Evolutionary conservation across 2,329 filamentous ascomycete species (phyloP), one percentile per base, ranked within the genome.

Genomic region (Helicocarpus griseus): DNA sequence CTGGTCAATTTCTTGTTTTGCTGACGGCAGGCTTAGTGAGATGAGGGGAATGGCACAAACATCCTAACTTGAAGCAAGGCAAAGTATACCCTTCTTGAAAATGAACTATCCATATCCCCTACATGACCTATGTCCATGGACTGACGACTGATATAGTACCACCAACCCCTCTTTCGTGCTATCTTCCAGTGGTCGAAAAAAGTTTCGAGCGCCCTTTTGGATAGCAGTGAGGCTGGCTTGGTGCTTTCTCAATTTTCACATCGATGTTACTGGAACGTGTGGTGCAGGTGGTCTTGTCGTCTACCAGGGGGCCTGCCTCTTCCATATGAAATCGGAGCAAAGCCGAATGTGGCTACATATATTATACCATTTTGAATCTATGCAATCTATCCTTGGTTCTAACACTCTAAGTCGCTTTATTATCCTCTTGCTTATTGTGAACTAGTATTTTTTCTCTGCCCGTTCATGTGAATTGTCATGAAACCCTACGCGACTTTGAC

Each of bases 311-410:
- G 13, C 21, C 40, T n/a, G 2, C n/a, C 13, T 7, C 22, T 28
- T 21, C 41, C 41, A 31, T 45, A 21, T 45, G 31, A 19, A 45
- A n/a, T 24, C 31, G 41, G 41, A 45, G 17, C 8, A 31, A 45
- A 26, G 14, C 17, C 22, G 19, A 45, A 31, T 11, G 21, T 31
- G 24, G 28, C 26, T 45, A 26, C 29, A 29, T n/a, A 29, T 45
- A 45, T n/a, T 45, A 45, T 45, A 45, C 41, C 41, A 45, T 45
- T 21, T 31, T 31, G 41, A 45, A 45, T 45, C 26, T 45, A 45
- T 45, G n/a, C 41, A 45, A 29, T 21, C 31, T 45, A 45, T 45
- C 21, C n/a, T 45, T 45, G 41, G n/a, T 13, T 31, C 13, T 17
- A 43, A 21, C 14, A 13, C 8, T 24, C 7, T 36, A n/a, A n/a